Conservation (phyloP, 2,329 filamentous ascomycete species). For the Bipolaris zeicola region DNA sequence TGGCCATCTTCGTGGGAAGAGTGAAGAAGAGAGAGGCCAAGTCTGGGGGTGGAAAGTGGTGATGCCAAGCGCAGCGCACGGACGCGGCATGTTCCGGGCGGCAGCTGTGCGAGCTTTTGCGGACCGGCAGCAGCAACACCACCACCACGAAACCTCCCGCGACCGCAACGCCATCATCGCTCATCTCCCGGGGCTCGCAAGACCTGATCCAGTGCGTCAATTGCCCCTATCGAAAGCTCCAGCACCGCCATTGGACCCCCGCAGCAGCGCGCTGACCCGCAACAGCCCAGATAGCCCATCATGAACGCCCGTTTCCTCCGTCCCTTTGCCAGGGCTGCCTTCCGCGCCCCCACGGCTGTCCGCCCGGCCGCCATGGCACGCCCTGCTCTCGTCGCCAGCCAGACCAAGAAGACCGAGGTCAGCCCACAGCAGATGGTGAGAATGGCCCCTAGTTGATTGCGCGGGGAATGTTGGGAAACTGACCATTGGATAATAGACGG, state of each 20-base stretch:
- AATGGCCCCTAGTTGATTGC: neutral
- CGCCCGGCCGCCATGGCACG: slow-evolving; percentile 45
- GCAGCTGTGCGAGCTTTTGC: slow-evolving; percentile 40
- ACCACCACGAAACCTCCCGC: slow-evolving; percentile 32
- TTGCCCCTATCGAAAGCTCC: slow-evolving; percentile 20
- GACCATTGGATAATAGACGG: slow-evolving; percentile 34
- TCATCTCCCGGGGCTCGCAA: slow-evolving; percentile 42
- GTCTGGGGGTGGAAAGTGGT: neutral
- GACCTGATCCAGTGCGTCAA: slow-evolving; percentile 40
- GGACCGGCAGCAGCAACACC: slow-evolving; percentile 25
- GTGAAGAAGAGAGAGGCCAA: neutral
- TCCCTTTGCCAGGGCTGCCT: slow-evolving; percentile 48
- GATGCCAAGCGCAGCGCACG: slow-evolving; percentile 25
- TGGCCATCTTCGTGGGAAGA: slow-evolving; percentile 18
- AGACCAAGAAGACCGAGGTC: slow-evolving; percentile 45
- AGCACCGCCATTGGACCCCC: slow-evolving; percentile 34
- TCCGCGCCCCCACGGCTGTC: slow-evolving; percentile 46
- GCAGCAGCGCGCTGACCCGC: slow-evolving; percentile 39
- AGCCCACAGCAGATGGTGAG: slow-evolving; percentile 44
- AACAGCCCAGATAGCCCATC: slow-evolving; percentile 40
- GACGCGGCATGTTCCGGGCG: slow-evolving; percentile 30
- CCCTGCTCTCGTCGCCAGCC: slow-evolving; percentile 42
- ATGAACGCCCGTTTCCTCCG: slow-evolving; percentile 52
- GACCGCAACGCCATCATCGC: slow-evolving; percentile 41
- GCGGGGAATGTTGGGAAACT: slow-evolving; percentile 12